Evolutionary conservation across 495 filamentous ascomycete species (phyloP).

Genomic region (Aspergillus biplanus): DNA sequence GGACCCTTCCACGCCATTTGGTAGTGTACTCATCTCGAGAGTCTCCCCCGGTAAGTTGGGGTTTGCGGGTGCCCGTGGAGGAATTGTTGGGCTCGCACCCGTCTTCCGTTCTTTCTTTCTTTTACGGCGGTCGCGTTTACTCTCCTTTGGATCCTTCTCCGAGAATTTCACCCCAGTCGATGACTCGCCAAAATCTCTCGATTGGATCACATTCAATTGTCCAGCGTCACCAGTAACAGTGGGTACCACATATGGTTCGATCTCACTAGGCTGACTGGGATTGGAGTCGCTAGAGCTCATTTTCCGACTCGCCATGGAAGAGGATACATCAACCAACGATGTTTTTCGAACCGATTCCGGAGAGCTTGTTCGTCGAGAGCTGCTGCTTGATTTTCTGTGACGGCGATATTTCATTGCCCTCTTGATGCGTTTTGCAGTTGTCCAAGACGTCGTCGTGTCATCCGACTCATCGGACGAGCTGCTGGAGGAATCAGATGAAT

Average conservation of each 20-base stretch:
- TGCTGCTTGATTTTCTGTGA: constrained; percentile 73
- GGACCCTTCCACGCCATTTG: constrained; percentile 15
- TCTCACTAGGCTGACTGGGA: constrained; percentile 8
- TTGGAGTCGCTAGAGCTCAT: constrained; percentile 36
- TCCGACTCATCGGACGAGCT: constrained; percentile 68
- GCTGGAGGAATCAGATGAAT: constrained; percentile 64
- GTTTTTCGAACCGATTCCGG: constrained; percentile 32
- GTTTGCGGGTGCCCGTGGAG: constrained; percentile 16
- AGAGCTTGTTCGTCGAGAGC: constrained; percentile 63
- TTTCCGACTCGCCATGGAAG: constrained; percentile 23
- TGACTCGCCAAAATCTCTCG: constrained; percentile 37
- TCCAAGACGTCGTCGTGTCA: constrained; percentile 68
- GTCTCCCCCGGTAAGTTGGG: constrained; percentile 13
- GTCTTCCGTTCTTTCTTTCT: constrained; percentile 39
- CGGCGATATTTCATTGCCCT: constrained; percentile 67
- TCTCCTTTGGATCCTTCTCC: constrained; percentile 25
- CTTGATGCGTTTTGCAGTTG: constrained; percentile 73
- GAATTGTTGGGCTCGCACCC: neutral
- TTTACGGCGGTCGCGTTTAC: constrained; percentile 40
- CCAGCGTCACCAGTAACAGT: neutral
- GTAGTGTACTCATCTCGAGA: constrained; percentile 17
- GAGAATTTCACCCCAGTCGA: constrained; percentile 20
- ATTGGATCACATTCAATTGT: neutral
- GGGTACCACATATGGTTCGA: no score
- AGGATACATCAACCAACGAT: constrained; percentile 27